A percentile compares a stretch with the other conserved stretches of the same genome.
Conservation (phyloP, 2,329 filamentous ascomycete genomes). For the Ophiostoma australiae region DNA sequence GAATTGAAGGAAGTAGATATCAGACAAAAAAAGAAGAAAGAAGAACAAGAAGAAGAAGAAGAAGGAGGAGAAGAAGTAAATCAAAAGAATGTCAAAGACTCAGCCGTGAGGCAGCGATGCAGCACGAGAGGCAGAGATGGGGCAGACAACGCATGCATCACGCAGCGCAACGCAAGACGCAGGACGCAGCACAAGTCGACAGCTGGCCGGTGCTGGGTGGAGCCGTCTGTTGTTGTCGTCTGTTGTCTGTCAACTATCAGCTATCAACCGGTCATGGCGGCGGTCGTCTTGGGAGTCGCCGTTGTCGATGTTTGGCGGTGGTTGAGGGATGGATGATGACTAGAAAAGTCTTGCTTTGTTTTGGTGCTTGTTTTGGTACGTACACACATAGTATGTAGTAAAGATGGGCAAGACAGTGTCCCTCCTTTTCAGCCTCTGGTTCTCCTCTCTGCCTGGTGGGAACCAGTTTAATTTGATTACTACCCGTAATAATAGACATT, state of each 20-base stretch:
- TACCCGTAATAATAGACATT: constrained; percentile 1
- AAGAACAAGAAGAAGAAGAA: background rate
- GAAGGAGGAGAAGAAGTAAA: background rate
- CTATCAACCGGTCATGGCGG: background rate
- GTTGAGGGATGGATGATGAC: background rate
- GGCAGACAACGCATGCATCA: constrained; percentile 21
- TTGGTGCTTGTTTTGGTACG: background rate
- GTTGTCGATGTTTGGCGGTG: background rate
- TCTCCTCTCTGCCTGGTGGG: background rate
- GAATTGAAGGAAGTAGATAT: background rate
- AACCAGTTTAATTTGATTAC: constrained; percentile 11
- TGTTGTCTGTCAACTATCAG: background rate
- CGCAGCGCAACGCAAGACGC: constrained; percentile 17
- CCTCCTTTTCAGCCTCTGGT: background rate
- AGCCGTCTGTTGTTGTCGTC: background rate
- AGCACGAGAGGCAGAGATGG: constrained; percentile 7
- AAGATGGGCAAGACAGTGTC: background rate
- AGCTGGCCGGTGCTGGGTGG: constrained; percentile 12
- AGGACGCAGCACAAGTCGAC: constrained; percentile 13
- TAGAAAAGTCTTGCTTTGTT: background rate
- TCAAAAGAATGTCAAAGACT: background rate
- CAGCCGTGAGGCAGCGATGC: constrained; percentile 17
- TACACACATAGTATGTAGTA: background rate
- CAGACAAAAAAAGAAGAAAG: background rate
- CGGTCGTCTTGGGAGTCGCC: background rate